Conservation (phyloP, 345 rosid genomes). For the Pugionium cornutum region DNA sequence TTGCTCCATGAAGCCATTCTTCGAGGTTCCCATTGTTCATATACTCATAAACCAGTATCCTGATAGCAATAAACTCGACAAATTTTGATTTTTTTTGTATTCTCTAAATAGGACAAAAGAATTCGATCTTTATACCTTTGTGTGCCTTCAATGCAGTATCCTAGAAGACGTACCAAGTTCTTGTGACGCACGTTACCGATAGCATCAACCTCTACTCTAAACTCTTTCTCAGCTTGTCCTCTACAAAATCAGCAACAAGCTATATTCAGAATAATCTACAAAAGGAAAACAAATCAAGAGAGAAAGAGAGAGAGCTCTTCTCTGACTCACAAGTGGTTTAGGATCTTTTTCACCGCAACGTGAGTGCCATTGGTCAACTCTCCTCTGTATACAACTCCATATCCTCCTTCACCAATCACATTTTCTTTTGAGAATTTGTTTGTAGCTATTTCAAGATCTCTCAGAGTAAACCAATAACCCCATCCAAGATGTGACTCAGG, state of each 20-base stretch:
- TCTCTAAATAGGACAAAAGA: too few species aligned
- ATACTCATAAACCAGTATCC: neutral
- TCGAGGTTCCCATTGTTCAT: neutral
- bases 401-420: neutral
- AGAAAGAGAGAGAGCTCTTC: too few species aligned
- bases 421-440: neutral
- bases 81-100: too few species aligned
- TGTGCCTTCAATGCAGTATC: neutral
- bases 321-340: neutral
- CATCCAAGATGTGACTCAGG: neutral
- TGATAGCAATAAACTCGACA: too few species aligned
- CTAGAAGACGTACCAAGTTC: neutral
- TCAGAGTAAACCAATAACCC: neutral
- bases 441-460: neutral
- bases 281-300: too few species aligned
- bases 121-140: neutral
- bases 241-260: neutral
- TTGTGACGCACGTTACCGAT: neutral
- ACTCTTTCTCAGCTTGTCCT: neutral
- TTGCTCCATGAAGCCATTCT: neutral
- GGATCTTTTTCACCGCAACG: neutral
- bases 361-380: neutral
- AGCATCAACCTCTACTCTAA: neutral
- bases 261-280: too few species aligned
- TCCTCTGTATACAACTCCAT: neutral